A percentile compares a stretch with the other conserved stretches of the same genome.
phyloP scores from a whole-genome alignment of 139 green algal species.

The Tetradesmus lagerheimii region DNA sequence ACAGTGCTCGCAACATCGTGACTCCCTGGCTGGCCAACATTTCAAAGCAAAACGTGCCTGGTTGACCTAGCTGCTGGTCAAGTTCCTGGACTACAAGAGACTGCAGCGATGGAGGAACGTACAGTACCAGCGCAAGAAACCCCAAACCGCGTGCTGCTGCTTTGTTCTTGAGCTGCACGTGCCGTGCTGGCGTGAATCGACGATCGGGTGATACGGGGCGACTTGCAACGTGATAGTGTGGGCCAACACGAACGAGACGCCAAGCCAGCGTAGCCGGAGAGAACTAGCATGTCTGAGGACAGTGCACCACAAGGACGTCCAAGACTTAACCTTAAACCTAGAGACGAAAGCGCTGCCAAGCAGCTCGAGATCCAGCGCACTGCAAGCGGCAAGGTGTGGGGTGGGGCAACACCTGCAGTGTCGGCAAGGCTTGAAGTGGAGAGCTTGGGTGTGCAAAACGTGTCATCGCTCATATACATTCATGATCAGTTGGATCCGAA shows the following conservation, averaged over 20 bases:
- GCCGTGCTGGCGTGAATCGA: not conserved
- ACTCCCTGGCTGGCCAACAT: not conserved
- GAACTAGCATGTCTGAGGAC: constrained; percentile 32
- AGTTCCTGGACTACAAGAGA: no score
- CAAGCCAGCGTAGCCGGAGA: not conserved
- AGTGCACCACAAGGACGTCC: constrained; percentile 18
- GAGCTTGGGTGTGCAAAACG: not conserved
- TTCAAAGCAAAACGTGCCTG: not conserved
- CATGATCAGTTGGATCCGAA: not conserved
- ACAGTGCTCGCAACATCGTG: constrained; percentile 33
- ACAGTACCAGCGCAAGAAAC: not conserved
- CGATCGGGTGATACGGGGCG: not conserved
- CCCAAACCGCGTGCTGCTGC: not conserved
- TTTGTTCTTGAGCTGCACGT: not conserved
- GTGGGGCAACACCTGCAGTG: not conserved
- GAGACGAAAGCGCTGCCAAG: constrained; percentile 60
- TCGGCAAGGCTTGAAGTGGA: not conserved
- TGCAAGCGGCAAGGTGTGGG: constrained; percentile 44
- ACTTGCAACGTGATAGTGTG: not conserved
- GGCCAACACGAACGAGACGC: not conserved
- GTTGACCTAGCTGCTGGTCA: no score
- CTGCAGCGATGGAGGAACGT: not conserved
- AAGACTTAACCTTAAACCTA: constrained; percentile 64
- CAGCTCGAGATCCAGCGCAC: constrained; percentile 42
- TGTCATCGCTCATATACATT: not conserved